Evolutionary conservation across 2,329 filamentous ascomycete genomes (phyloP), one percentile per base, ranked within the genome.

Genomic region (Pseudogymnoascus sp.): DNA sequence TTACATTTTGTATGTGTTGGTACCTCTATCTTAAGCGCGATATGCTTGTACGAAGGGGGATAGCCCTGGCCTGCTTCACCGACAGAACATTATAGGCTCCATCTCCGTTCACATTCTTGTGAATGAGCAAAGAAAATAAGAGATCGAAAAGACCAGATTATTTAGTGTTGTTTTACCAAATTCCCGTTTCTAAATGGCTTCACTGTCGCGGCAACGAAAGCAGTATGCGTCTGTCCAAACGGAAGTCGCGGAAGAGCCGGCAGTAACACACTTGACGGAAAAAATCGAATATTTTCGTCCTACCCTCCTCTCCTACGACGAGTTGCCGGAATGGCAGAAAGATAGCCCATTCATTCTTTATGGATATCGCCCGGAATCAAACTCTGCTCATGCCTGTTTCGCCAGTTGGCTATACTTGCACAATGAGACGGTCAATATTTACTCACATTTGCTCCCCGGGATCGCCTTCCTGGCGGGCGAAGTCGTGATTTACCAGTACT

Each of bases 381-480:
- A 72, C 46, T 80, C 78, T 0, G 67, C 68, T 13, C 61, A 56
- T 2, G 67, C 64, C 7, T 81, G 74, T 65, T 68, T 80, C 61
- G 62, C 67, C 15, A 80, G 78, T 66, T 76, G 74, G 72, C 63
- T 68, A 4, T 77, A 78, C 68, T 64, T 76, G 11, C 78, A 79
- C 69, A 79, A 79, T 65, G 77, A 80, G 67, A 72, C 75, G 0
- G 66, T 74, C 67, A 79, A 79, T 65, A 78, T 79, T 56, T 78
- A 74, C 66, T 75, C 77, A 15, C 77, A 80, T 67, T 72, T 82
- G 4, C 66, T 82, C 2, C 79, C 80, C 0, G 77, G 74, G 10
- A 42, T 79, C 2, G 19, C 73, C 21, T 74, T 75, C 60, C 61
- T 76, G n/a, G 40, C 75, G 6, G 70, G 70, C 21, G 72, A 76